Evolutionary conservation across 352 stramenopile genomes (phyloP), one percentile per base, ranked within the genome.

Genomic region (Pythium angustatum): DNA sequence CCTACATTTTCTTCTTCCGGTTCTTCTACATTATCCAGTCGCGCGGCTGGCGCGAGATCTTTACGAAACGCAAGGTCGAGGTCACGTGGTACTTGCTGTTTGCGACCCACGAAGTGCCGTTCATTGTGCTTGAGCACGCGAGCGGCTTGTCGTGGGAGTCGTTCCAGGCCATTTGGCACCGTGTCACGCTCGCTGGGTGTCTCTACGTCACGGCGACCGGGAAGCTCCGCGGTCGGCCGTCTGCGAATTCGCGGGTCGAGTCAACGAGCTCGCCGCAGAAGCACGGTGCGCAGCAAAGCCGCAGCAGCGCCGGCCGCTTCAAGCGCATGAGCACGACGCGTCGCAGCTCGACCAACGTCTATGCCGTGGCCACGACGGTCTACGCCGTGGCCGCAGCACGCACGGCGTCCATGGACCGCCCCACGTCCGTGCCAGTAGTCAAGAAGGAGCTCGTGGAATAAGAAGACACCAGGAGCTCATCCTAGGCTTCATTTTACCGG

Each of bases 81-180:
- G 58, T 66, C 5, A 33, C 60, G 3, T 54, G 63, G 5, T 75
- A 75, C 48, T 40, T 61, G 43, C 41, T 79, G 15, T 69, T 79
- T 11, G 50, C 67, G 7, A 69, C 51, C 3, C 72, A 77, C 41
- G 65, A 73, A 45, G 63, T 66, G 27, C 58, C 68, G 5, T 79
- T 79, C 36, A 7, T 49, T 8, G 9, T 55, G 5, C 21, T 78
- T 19, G 56, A 67, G 15, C 19, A 26, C 6, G 24, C 41, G 3
- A 85, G 59, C 15, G 75, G 71, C 0, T 26, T 81, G 12, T 52
- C 62, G 22, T 85, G 77, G 77, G 73, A 86, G 47, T 69, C 63
- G n/a, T 34, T 53, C 2, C 75, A 83, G 41, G 72, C 63, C 0
- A 41, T 83, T 12, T 85, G 66, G 58, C 56, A 77, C 47, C 72